Evolutionary conservation across 2,329 filamentous ascomycete genomes (phyloP).

Genomic region (Penicillium sp.): DNA sequence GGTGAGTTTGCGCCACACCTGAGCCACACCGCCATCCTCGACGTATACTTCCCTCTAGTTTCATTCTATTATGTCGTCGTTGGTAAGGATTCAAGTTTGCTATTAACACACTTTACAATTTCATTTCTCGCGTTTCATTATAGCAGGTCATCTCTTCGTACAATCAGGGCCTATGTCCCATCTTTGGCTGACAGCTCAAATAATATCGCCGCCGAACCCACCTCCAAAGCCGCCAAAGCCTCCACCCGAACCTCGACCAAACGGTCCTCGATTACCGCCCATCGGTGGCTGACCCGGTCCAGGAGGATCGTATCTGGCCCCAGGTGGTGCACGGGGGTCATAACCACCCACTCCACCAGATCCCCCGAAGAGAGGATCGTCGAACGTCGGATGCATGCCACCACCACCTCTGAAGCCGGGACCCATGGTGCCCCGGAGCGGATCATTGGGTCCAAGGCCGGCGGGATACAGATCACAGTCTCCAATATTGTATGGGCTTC

Average conservation of each 20-base stretch:
- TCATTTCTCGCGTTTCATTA: background rate
- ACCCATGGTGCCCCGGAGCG: conserved; percentile 66
- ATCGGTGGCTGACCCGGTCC: conserved; percentile 63
- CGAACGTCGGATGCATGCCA: conserved; percentile 95
- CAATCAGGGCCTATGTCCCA: background rate
- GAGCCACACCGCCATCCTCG: conserved; percentile 19
- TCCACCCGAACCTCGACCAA: conserved; percentile 41
- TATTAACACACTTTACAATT: background rate
- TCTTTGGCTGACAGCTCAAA: conserved; percentile 24
- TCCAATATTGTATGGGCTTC: conserved; percentile 68
- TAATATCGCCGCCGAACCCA: conserved; percentile 45
- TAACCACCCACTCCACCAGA: conserved; percentile 50
- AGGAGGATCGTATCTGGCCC: conserved; percentile 86
- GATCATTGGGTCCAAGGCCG: conserved; percentile 80
- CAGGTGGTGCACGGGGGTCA: conserved; percentile 75
- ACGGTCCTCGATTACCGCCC: conserved; percentile 40
- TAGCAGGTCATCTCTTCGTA: background rate
- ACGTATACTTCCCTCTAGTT: background rate
- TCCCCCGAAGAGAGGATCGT: conserved; percentile 79
- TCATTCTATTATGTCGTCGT: no score
- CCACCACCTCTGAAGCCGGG: conserved; percentile 62
- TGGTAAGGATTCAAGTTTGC: no score
- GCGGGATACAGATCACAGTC: conserved; percentile 85
- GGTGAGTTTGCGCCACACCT: conserved; percentile 24
- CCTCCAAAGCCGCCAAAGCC: conserved; percentile 58